Conservation (phyloP, 1,284 basidiomycete genomes). For the Leccinum angustisporum region DNA sequence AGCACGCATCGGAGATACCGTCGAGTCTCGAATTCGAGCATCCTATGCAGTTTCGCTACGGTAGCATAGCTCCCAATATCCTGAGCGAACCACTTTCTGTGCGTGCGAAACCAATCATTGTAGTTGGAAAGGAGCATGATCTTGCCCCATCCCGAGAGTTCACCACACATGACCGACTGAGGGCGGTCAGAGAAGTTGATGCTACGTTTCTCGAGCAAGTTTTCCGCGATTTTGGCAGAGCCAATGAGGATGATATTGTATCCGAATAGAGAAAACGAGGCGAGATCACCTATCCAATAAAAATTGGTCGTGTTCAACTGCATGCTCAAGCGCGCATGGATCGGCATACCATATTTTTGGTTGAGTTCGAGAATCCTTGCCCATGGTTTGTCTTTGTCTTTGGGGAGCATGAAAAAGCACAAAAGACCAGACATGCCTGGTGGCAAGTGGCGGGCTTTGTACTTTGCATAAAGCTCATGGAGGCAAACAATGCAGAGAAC, state of each 20-base stretch:
- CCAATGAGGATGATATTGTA: constrained; percentile 18
- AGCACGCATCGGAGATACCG: constrained; percentile 14
- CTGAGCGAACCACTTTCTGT: constrained; percentile 32
- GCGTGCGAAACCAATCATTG: too few relatives aligned
- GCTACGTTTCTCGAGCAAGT: too few relatives aligned
- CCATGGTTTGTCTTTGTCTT: constrained; percentile 8
- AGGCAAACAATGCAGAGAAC: too few relatives aligned
- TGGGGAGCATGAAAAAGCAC: constrained; percentile 12
- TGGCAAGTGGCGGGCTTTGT: constrained; percentile 11
- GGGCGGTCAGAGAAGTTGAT: too few relatives aligned
- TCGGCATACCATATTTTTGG: constrained; percentile 12
- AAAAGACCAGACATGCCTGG: constrained; percentile 19
- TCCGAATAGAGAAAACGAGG: constrained; percentile 16
- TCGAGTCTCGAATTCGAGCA: constrained; percentile 27
- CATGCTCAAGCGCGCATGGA: not conserved
- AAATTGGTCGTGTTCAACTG: not conserved
- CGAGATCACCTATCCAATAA: constrained; percentile 18
- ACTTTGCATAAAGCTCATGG: constrained; percentile 1
- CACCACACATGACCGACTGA: too few relatives aligned
- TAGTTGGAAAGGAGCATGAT: too few relatives aligned
- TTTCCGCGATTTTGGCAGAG: constrained; percentile 20
- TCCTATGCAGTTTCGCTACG: constrained; percentile 13
- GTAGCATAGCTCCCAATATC: constrained; percentile 26
- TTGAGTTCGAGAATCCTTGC: constrained; percentile 13
- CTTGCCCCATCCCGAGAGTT: too few relatives aligned